Conservation (phyloP, 2,329 filamentous ascomycete genomes). For the Talaromyces verruculosus region DNA sequence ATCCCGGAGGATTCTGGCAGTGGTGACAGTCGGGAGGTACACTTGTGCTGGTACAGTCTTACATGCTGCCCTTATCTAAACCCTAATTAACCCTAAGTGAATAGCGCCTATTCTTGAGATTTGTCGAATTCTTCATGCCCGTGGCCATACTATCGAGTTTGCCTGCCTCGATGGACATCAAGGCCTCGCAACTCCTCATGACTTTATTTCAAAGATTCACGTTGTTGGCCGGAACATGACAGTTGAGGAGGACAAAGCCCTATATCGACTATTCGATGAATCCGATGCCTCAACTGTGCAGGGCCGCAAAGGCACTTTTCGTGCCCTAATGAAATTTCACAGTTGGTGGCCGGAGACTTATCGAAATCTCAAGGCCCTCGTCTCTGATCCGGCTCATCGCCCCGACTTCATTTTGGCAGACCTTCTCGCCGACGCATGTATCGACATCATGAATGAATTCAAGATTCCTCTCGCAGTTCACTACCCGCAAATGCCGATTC, state of each 20-base stretch:
- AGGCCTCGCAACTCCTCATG: background rate
- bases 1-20: background rate
- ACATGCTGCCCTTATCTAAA: background rate
- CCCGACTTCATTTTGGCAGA: background rate
- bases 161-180: background rate
- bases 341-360: background rate
- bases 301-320: background rate
- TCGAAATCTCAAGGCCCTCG: background rate
- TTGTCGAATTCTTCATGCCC: background rate
- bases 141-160: background rate
- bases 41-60: background rate
- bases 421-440: background rate
- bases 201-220: background rate
- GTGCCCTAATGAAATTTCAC: background rate
- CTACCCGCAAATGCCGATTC: background rate
- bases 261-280: background rate
- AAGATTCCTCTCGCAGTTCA: background rate
- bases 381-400: background rate
- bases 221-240: background rate
- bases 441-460: background rate
- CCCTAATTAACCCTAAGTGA: background rate
- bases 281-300: background rate
- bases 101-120: background rate
- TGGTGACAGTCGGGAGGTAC: background rate
- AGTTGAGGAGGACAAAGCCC: slow-evolving; percentile 1